phyloP scores from a whole-genome alignment of 2,329 filamentous ascomycete species.

The Endocalyx cinctus region DNA sequence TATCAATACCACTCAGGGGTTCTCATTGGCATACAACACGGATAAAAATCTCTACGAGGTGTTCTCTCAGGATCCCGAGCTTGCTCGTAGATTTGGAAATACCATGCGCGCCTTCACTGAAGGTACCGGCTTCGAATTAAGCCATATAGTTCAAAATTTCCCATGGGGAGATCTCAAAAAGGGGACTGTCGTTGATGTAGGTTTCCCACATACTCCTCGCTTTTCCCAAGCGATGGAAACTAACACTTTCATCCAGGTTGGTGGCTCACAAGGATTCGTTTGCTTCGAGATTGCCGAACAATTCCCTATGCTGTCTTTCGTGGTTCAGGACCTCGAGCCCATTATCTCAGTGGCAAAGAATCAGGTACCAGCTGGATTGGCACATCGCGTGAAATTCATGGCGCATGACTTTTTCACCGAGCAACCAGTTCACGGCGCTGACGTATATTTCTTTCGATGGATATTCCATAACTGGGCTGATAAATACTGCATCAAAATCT shows the following conservation, averaged over 20 bases:
- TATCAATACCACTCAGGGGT: too few species aligned
- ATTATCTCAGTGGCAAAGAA: slow-evolving; percentile 8
- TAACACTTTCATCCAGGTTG: slow-evolving; percentile 9
- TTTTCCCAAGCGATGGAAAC: too few species aligned
- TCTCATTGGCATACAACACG: slow-evolving; percentile 14
- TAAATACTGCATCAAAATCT: slow-evolving; percentile 25
- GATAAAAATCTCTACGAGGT: slow-evolving; percentile 14
- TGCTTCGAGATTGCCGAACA: slow-evolving; percentile 8
- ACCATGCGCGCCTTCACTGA: slow-evolving; percentile 15
- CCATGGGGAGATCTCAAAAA: slow-evolving; percentile 11
- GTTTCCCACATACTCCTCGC: not conserved
- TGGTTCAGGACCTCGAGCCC: slow-evolving; percentile 24
- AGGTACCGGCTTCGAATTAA: slow-evolving; percentile 12
- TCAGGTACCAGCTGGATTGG: slow-evolving; percentile 2
- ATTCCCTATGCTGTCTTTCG: slow-evolving; percentile 8
- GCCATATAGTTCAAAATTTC: slow-evolving; percentile 12
- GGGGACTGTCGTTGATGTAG: slow-evolving; percentile 13
- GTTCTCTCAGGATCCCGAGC: slow-evolving; percentile 13
- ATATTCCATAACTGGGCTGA: slow-evolving; percentile 43
- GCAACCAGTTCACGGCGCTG: slow-evolving; percentile 32
- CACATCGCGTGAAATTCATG: slow-evolving; percentile 15
- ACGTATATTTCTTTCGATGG: slow-evolving; percentile 37
- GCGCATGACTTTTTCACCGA: slow-evolving; percentile 37
- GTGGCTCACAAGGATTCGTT: slow-evolving; percentile 12
- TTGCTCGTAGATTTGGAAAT: slow-evolving; percentile 15